A percentile compares a stretch with the other conserved stretches of the same genome.
phyloP scores from a whole-genome alignment of 176 grass and related monocot species.

The Rhipidocladum racemiflorum region DNA sequence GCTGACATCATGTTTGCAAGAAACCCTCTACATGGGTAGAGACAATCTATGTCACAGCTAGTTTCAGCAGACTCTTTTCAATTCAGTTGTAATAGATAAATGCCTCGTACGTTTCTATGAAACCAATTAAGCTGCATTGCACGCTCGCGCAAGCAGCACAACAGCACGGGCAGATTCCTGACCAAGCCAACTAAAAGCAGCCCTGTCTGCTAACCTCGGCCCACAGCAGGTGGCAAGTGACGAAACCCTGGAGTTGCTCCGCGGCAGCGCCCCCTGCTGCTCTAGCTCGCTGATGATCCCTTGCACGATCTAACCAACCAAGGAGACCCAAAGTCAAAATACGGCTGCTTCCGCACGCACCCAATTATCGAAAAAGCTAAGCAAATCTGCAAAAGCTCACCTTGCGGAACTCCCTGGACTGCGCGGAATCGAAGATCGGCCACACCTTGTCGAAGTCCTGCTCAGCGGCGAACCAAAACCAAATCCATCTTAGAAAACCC shows the following conservation, averaged over 20 bases:
- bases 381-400: conserved; percentile 36
- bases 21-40: conserved; percentile 10
- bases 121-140: conserved; percentile 29
- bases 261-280: conserved; percentile 79
- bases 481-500: background rate
- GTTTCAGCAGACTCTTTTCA: conserved; percentile 28
- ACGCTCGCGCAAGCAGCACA: background rate
- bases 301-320: conserved; percentile 86
- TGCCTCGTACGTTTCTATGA: background rate
- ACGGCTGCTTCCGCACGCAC: background rate
- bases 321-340: background rate
- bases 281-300: conserved; percentile 99
- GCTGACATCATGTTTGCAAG: background rate
- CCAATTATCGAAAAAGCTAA: conserved; percentile 1
- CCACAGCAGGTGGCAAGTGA: conserved; percentile 95
- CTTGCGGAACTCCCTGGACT: conserved; percentile 97
- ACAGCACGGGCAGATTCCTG: background rate
- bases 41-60: conserved; percentile 3
- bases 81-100: background rate
- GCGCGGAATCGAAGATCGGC: conserved; percentile 92
- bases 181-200: background rate
- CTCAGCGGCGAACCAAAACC: conserved; percentile 14
- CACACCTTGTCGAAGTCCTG: conserved; percentile 99
- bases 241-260: conserved; percentile 99
- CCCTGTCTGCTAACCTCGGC: conserved; percentile 60